A percentile compares a stretch with the other conserved stretches of the same genome.
Evolutionary conservation across 306 rosid species (phyloP).

Genomic region (Lathyrus oleraceus): DNA sequence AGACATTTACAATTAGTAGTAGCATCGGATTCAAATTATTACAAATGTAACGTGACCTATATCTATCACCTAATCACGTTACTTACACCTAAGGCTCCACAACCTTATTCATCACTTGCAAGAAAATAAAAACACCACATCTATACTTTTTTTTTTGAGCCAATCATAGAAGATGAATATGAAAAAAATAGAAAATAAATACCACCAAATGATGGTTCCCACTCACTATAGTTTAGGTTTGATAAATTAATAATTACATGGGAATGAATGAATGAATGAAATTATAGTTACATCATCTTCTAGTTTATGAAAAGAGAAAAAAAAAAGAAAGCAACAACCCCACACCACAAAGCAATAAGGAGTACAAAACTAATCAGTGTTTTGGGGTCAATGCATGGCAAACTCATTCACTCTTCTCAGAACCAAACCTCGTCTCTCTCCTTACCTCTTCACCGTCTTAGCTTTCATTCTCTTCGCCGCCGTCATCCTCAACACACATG

Average conservation of each 20-base stretch:
- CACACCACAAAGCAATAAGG: not conserved
- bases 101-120: not conserved
- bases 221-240: not conserved
- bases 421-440: constrained; percentile 67
- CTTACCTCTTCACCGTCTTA: constrained; percentile 65
- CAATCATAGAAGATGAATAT: too few species aligned
- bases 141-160: not conserved
- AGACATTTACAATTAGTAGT: not conserved
- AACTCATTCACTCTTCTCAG: constrained; percentile 34
- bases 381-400: constrained; percentile 10
- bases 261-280: not conserved
- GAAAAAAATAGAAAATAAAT: too few species aligned
- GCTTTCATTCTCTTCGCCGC: constrained; percentile 71
- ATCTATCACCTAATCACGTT: not conserved
- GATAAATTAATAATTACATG: too few species aligned
- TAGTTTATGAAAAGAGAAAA: not conserved
- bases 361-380: not conserved
- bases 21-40: not conserved
- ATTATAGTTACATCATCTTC: not conserved
- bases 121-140: too few species aligned
- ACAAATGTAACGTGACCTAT: not conserved
- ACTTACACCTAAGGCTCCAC: not conserved
- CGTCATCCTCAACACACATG: constrained; percentile 58
- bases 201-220: not conserved
- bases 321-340: not conserved